Evolutionary conservation across 2,329 filamentous ascomycete genomes (phyloP).

Genomic region (Botrytis tulipae): DNA sequence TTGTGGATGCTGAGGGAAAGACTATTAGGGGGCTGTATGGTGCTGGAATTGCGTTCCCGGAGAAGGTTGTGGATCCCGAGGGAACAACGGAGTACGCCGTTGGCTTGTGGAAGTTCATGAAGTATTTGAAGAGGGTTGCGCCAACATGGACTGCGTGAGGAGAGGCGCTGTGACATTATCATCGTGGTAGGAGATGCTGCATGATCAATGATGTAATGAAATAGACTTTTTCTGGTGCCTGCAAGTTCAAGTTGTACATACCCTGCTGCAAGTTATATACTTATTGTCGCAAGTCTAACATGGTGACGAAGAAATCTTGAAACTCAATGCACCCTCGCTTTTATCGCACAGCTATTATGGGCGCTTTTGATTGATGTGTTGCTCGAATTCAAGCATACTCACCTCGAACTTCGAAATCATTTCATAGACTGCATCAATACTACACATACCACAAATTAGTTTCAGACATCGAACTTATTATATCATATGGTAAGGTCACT

Average conservation of each 20-base stretch:
- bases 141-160: slow-evolving; percentile 46
- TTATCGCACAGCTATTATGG: neutral
- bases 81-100: slow-evolving; percentile 62
- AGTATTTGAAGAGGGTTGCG: slow-evolving; percentile 54
- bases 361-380: neutral
- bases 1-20: slow-evolving; percentile 45
- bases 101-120: slow-evolving; percentile 66
- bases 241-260: neutral
- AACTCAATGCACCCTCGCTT: neutral
- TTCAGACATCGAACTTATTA: neutral
- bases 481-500: neutral
- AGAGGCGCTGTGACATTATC: neutral
- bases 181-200: neutral
- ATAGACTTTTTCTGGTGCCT: neutral
- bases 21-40: slow-evolving; percentile 54
- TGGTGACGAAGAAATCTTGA: neutral
- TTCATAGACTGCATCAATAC: neutral
- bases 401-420: neutral
- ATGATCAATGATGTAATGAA: neutral
- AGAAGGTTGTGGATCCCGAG: slow-evolving; percentile 57
- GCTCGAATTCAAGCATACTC: neutral
- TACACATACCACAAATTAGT: neutral
- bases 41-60: slow-evolving; percentile 63
- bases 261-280: neutral
- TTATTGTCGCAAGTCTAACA: neutral